These are phyloP conservation scores for Hysterangium stoloniferum DNA, from an alignment of 768 basidiomycete species.

Conservation along the genomic window DNA sequence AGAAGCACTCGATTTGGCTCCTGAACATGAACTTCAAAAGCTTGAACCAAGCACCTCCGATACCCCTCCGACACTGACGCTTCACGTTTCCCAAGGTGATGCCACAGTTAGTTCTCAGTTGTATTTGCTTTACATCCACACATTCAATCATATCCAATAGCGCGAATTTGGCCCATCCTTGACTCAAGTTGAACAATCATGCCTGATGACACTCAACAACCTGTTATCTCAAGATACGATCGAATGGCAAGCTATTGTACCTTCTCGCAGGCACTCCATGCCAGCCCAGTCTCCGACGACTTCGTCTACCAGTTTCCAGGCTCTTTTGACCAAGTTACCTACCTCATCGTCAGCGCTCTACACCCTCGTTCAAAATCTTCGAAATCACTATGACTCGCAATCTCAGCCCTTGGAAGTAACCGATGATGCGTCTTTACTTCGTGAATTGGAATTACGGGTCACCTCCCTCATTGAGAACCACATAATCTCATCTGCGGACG, in stretches of 20 bases:
- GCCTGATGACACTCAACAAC: constrained; percentile 64
- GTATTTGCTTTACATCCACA: background rate
- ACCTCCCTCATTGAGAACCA: constrained; percentile 34
- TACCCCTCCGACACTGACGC: background rate
- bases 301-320: constrained; percentile 18
- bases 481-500: constrained; percentile 39
- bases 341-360: constrained; percentile 43
- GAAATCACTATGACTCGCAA: constrained; percentile 33
- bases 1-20: background rate
- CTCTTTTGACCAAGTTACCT: constrained; percentile 4
- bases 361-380: constrained; percentile 55
- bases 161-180: constrained; percentile 46
- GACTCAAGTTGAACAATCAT: constrained; percentile 61
- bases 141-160: background rate
- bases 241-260: constrained; percentile 47
- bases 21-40: background rate
- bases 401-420: constrained; percentile 42
- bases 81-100: background rate
- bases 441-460: constrained; percentile 52
- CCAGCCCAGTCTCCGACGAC: constrained; percentile 31
- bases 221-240: constrained; percentile 37
- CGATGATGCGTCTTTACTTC: constrained; percentile 45
- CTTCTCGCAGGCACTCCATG: constrained; percentile 56
- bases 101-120: background rate
- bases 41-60: background rate